These are phyloP conservation scores for Micractinium sp. DNA, from an alignment of 139 green algal genomes.

Conservation along the genomic window DNA sequence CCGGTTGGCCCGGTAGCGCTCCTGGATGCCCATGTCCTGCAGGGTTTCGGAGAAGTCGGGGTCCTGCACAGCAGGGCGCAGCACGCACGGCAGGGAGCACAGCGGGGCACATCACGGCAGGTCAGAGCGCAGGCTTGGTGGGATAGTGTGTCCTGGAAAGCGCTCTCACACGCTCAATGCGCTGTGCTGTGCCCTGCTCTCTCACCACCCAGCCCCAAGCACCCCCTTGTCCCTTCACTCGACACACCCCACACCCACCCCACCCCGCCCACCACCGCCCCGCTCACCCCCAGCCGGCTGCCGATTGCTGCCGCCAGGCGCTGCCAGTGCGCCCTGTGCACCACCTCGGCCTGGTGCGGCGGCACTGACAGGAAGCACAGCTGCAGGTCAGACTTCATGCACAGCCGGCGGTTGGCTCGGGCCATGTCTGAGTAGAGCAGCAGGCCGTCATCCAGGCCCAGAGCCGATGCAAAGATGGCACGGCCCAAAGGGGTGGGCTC, in stretches of 20 bases:
- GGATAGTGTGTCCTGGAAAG: too few relatives aligned
- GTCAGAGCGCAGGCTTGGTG: too few relatives aligned
- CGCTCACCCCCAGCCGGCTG: background rate
- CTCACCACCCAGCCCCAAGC: background rate
- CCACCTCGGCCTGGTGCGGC: background rate
- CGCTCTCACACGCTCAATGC: background rate
- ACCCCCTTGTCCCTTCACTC: background rate
- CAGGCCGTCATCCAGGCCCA: constrained; percentile 12
- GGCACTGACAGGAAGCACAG: constrained; percentile 1
- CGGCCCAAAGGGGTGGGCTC: background rate
- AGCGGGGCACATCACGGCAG: background rate
- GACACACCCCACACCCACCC: background rate
- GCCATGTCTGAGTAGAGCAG: background rate
- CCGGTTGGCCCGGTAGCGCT: background rate
- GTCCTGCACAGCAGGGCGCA: background rate
- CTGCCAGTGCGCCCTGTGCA: background rate
- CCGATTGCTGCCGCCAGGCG: background rate
- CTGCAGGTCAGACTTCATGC: background rate
- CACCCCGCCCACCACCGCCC: background rate
- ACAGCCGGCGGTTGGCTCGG: background rate
- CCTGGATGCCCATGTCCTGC: background rate
- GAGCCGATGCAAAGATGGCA: background rate
- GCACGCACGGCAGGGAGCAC: background rate
- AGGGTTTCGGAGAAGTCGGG: background rate
- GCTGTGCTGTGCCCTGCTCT: background rate